Conservation (phyloP, 192 early-diverging fungal species). For the Backusella sp. region DNA sequence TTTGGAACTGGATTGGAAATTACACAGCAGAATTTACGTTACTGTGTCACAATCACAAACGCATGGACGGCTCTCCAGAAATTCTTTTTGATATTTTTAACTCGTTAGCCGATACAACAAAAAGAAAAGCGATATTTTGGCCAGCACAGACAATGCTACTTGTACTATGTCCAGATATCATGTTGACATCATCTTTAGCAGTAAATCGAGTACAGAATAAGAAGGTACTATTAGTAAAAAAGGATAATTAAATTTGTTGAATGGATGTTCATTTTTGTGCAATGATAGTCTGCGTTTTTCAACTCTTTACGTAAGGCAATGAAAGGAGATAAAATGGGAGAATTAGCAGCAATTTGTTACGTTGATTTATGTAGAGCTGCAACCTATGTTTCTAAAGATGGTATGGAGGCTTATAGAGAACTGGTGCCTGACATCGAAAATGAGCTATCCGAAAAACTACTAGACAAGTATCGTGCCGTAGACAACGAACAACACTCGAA, state of each 20-base stretch:
- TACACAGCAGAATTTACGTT: conserved; percentile 77
- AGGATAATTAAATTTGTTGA: not conserved
- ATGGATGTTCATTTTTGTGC: not conserved
- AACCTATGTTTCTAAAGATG: conserved; percentile 61
- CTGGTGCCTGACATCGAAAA: conserved; percentile 69
- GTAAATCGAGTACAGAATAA: conserved; percentile 20
- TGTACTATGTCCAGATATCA: conserved; percentile 83
- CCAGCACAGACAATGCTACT: conserved; percentile 84
- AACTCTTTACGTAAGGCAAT: conserved; percentile 53
- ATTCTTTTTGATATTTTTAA: conserved; percentile 70
- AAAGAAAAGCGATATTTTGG: conserved; percentile 74
- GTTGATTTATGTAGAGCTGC: conserved; percentile 71
- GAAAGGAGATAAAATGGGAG: conserved; percentile 50
- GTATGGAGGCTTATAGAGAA: conserved; percentile 54
- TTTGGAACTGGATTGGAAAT: conserved; percentile 92
- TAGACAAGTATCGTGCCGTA: conserved; percentile 46
- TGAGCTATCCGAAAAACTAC: conserved; percentile 69
- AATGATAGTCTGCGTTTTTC: conserved; percentile 47
- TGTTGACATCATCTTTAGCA: conserved; percentile 52
- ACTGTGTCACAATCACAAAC: conserved; percentile 57
- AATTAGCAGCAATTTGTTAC: conserved; percentile 67
- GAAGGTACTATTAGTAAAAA: not conserved
- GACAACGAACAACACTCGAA: conserved; percentile 18
- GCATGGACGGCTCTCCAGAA: conserved; percentile 68
- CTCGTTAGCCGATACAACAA: conserved; percentile 54